A percentile compares a stretch with the other conserved stretches of the same genome.
These are phyloP conservation scores for Pseudogymnoascus sp. DNA, from an alignment of 2,329 filamentous ascomycete species.

Conservation along the genomic window DNA sequence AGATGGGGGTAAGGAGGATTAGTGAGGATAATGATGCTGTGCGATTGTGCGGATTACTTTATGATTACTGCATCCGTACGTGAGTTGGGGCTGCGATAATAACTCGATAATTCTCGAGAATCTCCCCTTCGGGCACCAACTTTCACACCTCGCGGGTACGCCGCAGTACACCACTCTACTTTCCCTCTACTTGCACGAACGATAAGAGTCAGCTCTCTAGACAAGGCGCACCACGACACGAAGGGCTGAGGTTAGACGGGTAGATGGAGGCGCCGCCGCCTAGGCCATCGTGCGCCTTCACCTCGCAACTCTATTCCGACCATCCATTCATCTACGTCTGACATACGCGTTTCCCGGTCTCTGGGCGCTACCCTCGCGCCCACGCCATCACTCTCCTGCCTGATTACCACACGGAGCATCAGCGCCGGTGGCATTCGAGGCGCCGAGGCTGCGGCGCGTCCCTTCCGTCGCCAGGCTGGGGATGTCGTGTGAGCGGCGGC, in stretches of 20 bases:
- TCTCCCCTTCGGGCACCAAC: neutral
- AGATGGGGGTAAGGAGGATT: neutral
- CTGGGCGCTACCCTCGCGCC: neutral
- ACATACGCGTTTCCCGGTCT: neutral
- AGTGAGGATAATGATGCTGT: neutral
- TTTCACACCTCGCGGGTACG: neutral
- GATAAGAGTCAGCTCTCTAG: neutral
- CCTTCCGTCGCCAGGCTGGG: neutral
- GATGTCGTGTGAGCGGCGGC: neutral
- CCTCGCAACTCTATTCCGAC: neutral
- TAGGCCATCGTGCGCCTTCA: neutral
- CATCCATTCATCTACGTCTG: neutral
- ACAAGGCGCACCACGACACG: neutral
- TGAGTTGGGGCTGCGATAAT: neutral
- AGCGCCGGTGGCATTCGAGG: neutral
- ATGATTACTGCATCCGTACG: neutral
- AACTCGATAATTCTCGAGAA: neutral
- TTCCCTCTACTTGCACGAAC: neutral
- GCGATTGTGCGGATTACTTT: neutral
- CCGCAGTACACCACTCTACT: neutral
- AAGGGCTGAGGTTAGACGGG: neutral
- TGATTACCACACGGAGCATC: neutral
- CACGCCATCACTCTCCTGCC: neutral
- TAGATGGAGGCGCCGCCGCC: conserved; percentile 1
- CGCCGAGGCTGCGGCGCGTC: neutral